Evolutionary conservation across 129 eudicot genomes (phyloP), one percentile per base, ranked within the genome.

Genomic region (Silybum marianum): DNA sequence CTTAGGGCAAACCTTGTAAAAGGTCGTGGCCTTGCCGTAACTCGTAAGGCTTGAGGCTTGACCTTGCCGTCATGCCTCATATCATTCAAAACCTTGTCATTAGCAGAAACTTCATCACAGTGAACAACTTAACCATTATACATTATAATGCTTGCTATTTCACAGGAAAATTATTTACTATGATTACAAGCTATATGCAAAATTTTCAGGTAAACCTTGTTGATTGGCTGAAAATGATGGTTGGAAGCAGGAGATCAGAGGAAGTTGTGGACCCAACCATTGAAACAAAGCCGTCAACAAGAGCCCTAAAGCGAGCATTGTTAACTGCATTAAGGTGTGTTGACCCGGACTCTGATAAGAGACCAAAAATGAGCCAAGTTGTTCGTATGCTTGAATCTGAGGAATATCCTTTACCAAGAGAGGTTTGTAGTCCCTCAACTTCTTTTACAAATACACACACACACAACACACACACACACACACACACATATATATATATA

Each of bases 211-310:
- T 90, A 73, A 93, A 93, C 87, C 90, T 93, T 69, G 95, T 93
- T 54, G 97, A 90, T 66, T 93, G 97, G 97, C 85, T 93, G 78
- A 93, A 93, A 89, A 87, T 93, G 91, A 93, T 93, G 97, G 97
- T 93, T 10, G 97, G 97, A 81, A 93, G 82, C 83, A 84, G 93
- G 86, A 88, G 97, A 30, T 90, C 97, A 23, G 97, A 93, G 84
- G 97, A 93, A 86, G 95, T 93, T 23, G 93, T 93, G 36, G 97
- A 93, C 80, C 97, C 95, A 38, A 89, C 87, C 62, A 90, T 93
- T 76, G 97, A 93, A 51, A 82, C 91, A 25, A 89, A 88, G 82
- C 97, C 97, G 34, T 87, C 97, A 6, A 93, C 95, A 48, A 80
- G 97, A 85, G 97, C 93, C 54, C 88, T 93, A 11, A 93, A 93